phyloP scores from a whole-genome alignment of 805 yeast species.

The Lipomyces kockii region DNA sequence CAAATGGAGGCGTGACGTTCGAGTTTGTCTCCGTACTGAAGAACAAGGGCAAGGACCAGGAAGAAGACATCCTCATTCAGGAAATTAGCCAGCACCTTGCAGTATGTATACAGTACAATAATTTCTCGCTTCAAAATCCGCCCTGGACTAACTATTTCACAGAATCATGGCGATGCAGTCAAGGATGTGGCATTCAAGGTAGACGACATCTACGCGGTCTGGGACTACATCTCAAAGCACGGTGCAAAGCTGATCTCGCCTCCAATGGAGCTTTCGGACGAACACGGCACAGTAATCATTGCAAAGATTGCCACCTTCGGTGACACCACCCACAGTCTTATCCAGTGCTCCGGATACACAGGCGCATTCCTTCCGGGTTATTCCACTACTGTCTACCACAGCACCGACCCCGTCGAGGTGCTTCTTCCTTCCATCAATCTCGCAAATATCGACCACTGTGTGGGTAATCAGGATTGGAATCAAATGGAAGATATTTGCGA shows the following conservation, averaged over 20 bases:
- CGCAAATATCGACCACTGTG: conserved; percentile 70
- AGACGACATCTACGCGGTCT: conserved; percentile 53
- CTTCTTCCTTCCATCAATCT: conserved; percentile 49
- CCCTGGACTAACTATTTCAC: conserved; percentile 23
- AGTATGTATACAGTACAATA: background rate
- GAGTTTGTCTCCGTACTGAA: conserved; percentile 49
- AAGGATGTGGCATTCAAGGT: conserved; percentile 73
- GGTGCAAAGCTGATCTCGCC: conserved; percentile 55
- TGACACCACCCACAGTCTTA: conserved; percentile 70
- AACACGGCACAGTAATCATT: conserved; percentile 54
- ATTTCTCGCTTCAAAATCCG: background rate
- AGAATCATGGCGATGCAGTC: conserved; percentile 74
- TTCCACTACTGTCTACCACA: conserved; percentile 20
- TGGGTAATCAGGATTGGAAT: conserved; percentile 78
- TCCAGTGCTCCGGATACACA: conserved; percentile 50
- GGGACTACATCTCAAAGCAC: conserved; percentile 52
- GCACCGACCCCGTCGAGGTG: conserved; percentile 32
- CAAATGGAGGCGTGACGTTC: conserved; percentile 59
- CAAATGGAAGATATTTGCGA: conserved; percentile 62
- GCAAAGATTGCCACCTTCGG: conserved; percentile 62
- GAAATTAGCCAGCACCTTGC: conserved; percentile 35
- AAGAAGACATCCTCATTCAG: conserved; percentile 32
- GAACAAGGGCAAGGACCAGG: conserved; percentile 18
- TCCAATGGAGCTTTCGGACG: conserved; percentile 48
- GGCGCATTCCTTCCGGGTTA: conserved; percentile 61